phyloP scores from a whole-genome alignment of 768 basidiomycete species.

The Nevesoporus exiguus region DNA sequence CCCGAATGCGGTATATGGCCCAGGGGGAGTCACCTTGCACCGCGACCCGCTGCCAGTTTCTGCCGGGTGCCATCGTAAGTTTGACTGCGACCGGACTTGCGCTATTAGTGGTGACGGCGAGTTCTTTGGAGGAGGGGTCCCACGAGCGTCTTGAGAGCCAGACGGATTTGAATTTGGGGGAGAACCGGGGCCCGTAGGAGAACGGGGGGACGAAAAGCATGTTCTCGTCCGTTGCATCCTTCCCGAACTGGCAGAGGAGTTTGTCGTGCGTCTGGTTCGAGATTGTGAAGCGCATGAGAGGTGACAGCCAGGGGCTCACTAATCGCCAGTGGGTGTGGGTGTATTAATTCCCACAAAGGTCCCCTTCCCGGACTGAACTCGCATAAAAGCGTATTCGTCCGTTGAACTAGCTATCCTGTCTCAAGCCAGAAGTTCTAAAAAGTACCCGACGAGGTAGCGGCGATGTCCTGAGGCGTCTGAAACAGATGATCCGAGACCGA shows the following conservation, averaged over 20 bases:
- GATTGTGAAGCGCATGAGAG: slow-evolving; percentile 29
- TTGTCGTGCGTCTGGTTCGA: slow-evolving; percentile 36
- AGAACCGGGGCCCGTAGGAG: slow-evolving; percentile 22
- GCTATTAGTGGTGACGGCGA: background rate
- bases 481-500: background rate
- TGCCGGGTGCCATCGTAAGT: slow-evolving; percentile 24
- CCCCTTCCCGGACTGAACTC: background rate
- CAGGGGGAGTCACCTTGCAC: slow-evolving; percentile 49
- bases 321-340: background rate
- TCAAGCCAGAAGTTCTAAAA: background rate
- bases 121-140: slow-evolving; percentile 22
- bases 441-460: too few relatives aligned
- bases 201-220: slow-evolving; percentile 22
- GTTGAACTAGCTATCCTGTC: background rate
- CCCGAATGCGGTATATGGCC: slow-evolving; percentile 54
- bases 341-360: background rate
- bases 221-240: background rate
- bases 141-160: slow-evolving; percentile 14
- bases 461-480: background rate
- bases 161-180: slow-evolving; percentile 17
- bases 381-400: background rate
- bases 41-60: slow-evolving; percentile 45
- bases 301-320: background rate
- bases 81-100: slow-evolving; percentile 18
- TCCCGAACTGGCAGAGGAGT: slow-evolving; percentile 21